Percentiles rank a stretch among this genome's conserved stretches.
Conservation (phyloP, 768 basidiomycete genomes). For the Lenzites betulinus region DNA sequence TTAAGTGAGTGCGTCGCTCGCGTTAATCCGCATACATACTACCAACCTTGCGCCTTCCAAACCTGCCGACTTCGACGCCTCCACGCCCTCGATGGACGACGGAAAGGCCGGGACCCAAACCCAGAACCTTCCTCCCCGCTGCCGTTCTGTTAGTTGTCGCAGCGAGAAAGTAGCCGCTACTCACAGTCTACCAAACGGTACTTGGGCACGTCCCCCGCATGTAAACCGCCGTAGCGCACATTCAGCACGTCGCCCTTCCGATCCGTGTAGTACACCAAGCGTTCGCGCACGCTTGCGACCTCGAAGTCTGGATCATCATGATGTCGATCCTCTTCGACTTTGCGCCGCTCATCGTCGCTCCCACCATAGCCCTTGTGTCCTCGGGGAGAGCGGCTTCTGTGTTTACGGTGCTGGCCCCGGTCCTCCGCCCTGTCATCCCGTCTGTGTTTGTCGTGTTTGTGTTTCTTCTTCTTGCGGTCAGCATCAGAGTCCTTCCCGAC, state of each 20-base stretch:
- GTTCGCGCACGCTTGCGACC: conserved; percentile 23
- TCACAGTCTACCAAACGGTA: conserved; percentile 62
- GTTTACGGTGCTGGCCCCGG: conserved; percentile 26
- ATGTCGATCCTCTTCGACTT: conserved; percentile 38
- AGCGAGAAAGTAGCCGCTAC: conserved; percentile 24
- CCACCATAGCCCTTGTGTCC: conserved; percentile 7
- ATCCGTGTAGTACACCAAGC: conserved; percentile 59
- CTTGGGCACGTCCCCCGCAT: conserved; percentile 65
- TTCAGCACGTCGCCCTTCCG: conserved; percentile 67
- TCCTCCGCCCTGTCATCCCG: conserved; percentile 23
- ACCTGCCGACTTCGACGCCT: conserved; percentile 59
- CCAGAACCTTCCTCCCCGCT: conserved; percentile 67
- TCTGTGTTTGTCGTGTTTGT: conserved; percentile 32
- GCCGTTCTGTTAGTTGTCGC: conserved; percentile 50
- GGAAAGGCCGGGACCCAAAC: conserved; percentile 53
- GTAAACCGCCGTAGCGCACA: conserved; percentile 64
- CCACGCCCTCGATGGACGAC: conserved; percentile 48
- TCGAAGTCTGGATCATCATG: conserved; percentile 24
- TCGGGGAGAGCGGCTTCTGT: conserved; percentile 8
- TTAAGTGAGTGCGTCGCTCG: too few relatives aligned
- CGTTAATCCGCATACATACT: background rate
- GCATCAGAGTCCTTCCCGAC: background rate
- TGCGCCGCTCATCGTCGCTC: conserved; percentile 35
- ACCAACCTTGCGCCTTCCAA: conserved; percentile 38
- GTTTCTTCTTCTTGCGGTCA: conserved; percentile 20